These are phyloP conservation scores for Platanus orientalis DNA, from an alignment of 164 flowering plant genomes.

Conservation along the genomic window DNA sequence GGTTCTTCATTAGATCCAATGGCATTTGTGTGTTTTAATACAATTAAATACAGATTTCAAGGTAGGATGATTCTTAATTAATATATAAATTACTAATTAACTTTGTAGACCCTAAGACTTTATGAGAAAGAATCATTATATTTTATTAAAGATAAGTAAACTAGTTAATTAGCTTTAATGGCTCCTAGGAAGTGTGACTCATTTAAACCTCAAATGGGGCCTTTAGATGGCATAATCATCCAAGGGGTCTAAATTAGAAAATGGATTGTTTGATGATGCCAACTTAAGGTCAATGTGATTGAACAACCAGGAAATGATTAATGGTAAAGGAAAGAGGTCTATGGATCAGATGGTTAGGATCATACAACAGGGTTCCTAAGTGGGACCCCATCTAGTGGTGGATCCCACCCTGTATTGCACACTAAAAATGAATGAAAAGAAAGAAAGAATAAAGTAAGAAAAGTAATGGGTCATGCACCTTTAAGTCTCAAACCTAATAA, in stretches of 20 bases:
- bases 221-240: too few relatives aligned
- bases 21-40: neutral
- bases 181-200: neutral
- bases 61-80: slow-evolving; percentile 1
- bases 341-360: too few relatives aligned
- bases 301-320: too few relatives aligned
- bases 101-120: neutral
- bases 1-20: neutral
- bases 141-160: neutral
- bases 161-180: neutral
- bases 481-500: neutral
- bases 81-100: neutral
- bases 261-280: too few relatives aligned
- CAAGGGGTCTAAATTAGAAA: too few relatives aligned
- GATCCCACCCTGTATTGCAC: neutral
- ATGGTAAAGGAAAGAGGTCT: too few relatives aligned
- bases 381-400: neutral
- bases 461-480: neutral
- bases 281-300: too few relatives aligned
- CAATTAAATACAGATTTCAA: neutral
- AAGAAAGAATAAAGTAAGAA: neutral
- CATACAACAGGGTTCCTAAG: neutral
- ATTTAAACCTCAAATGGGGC: too few relatives aligned
- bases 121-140: neutral
- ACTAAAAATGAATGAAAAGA: neutral